phyloP scores from a whole-genome alignment of 129 eudicot species.

The Lonicera japonica region DNA sequence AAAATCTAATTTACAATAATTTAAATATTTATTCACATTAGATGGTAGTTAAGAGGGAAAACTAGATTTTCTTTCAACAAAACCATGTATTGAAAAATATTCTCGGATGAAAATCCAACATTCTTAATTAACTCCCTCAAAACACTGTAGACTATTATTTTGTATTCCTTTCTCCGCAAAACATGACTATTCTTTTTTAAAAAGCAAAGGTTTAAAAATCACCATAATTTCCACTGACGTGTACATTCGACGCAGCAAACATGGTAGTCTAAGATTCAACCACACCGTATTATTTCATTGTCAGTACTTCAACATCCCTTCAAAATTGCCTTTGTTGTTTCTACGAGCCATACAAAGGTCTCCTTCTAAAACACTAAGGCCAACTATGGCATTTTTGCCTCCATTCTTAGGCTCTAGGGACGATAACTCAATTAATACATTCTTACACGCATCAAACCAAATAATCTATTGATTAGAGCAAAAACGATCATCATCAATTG shows the following conservation, averaged over 20 bases:
- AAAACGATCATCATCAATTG: neutral
- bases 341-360: neutral
- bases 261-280: neutral
- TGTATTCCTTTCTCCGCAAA: too few relatives aligned
- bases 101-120: too few relatives aligned
- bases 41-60: too few relatives aligned
- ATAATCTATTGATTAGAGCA: too few relatives aligned
- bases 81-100: too few relatives aligned
- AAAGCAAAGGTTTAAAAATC: neutral
- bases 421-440: neutral
- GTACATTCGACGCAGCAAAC: neutral
- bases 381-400: neutral
- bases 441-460: too few relatives aligned
- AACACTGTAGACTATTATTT: too few relatives aligned
- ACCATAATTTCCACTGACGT: neutral
- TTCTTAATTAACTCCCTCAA: too few relatives aligned
- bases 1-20: too few relatives aligned
- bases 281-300: neutral
- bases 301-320: neutral
- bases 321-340: neutral
- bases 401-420: neutral
- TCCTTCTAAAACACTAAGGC: neutral
- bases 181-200: neutral
- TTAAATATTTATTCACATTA: too few relatives aligned
- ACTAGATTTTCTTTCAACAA: too few relatives aligned